Base-by-base conservation (phyloP, 257 asterid genomes). In the Phtheirospermum japonicum region DNA sequence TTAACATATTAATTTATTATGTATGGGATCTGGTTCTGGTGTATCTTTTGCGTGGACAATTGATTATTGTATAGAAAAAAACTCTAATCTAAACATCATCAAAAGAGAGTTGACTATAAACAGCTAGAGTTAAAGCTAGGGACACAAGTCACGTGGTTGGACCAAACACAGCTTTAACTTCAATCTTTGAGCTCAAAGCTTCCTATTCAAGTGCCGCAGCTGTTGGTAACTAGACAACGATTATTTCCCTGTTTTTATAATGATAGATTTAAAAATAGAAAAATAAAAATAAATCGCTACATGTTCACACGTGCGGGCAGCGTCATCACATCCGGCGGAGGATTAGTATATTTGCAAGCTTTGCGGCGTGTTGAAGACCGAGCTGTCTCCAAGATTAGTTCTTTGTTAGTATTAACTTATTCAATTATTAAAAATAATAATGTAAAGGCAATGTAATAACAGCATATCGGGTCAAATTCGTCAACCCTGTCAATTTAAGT, bases 301-400 rank as follows among this genome's bases (percentile, higher is more conserved):
- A n/a, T n/a, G n/a, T n/a, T n/a, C n/a, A n/a, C 82, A 77, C 80
- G 82, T 82, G 80, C 75, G 82, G 45, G 64, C 20, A 51, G 57
- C 71, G 81, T 72, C 72, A 66, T 63, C 59, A 55, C 72, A 66
- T 63, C 59, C 48, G 56, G 59, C 51, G 55, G 30, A 16, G 28
- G 28, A 23, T 23, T 3, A 3, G 28, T 32, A 34, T 57, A 40
- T 61, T 23, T 61, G 48, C 67, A 61, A 26, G 56, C 61, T 53
- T 66, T 72, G 73, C 85, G 88, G 70, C 85, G 85, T 45, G 20
- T 61, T 61, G 55, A 61, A 23, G 66, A 61, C 55, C 66, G 40
- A 37, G 66, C 19, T 61, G 56, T 43, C 50, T 36, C 33, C n/a
- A n/a, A n/a, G n/a, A n/a, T n/a, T n/a, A n/a, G n/a, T n/a, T n/a